A percentile compares a stretch with the other conserved stretches of the same genome.
Evolutionary conservation across 805 yeast species (phyloP).

Genomic region (Schwanniomyces occidentalis): DNA sequence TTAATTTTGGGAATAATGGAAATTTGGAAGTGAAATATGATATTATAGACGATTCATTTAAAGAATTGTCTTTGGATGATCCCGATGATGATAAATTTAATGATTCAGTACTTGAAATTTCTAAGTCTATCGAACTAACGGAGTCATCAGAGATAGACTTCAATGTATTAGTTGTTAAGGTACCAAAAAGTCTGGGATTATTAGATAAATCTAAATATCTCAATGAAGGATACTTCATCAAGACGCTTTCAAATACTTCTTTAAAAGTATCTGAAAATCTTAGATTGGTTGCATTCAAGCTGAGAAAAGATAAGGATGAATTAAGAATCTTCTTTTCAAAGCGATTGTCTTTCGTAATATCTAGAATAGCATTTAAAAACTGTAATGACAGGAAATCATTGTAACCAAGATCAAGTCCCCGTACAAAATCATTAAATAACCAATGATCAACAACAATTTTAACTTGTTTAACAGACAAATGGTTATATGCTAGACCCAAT

Average conservation of each 20-base stretch:
- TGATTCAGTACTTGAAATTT: neutral
- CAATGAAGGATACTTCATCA: slow-evolving; percentile 57
- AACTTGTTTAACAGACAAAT: slow-evolving; percentile 60
- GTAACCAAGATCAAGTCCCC: slow-evolving; percentile 83
- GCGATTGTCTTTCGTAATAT: slow-evolving; percentile 21
- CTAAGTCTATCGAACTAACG: neutral
- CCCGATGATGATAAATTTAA: neutral
- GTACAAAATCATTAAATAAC: slow-evolving; percentile 48
- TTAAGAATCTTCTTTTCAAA: slow-evolving; percentile 18
- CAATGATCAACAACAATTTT: slow-evolving; percentile 54
- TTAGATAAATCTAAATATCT: slow-evolving; percentile 76
- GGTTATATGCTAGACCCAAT: slow-evolving; percentile 77
- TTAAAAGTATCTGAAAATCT: slow-evolving; percentile 49
- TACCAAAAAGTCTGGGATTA: slow-evolving; percentile 67
- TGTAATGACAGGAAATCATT: slow-evolving; percentile 57
- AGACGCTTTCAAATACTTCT: slow-evolving; percentile 48
- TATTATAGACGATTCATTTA: slow-evolving; percentile 30
- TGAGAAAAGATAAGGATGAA: slow-evolving; percentile 44
- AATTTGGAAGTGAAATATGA: slow-evolving; percentile 59
- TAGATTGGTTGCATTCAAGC: slow-evolving; percentile 66
- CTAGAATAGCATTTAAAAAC: slow-evolving; percentile 38
- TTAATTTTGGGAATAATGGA: slow-evolving; percentile 65
- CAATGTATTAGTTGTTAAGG: slow-evolving; percentile 8
- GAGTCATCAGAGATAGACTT: neutral
- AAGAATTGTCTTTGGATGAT: neutral